phyloP scores from a whole-genome alignment of 1,284 basidiomycete species.

The Trametes versicolor region DNA sequence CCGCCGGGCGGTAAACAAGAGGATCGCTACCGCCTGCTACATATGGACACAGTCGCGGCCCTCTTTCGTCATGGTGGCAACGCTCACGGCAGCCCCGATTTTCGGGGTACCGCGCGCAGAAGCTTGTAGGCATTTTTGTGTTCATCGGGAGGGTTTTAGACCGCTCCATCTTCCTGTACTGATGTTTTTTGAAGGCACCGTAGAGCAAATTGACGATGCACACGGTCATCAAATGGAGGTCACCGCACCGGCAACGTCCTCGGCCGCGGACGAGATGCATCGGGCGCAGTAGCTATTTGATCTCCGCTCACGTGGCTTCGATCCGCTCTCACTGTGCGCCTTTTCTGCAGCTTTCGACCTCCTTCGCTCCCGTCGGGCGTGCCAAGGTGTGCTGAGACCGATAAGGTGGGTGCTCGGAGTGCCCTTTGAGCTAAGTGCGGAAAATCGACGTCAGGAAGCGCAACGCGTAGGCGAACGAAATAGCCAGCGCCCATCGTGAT shows the following conservation, averaged over 20 bases:
- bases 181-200: too few relatives aligned
- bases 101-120: neutral
- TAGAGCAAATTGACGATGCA: too few relatives aligned
- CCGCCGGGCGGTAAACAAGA: neutral
- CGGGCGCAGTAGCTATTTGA: constrained; percentile 9
- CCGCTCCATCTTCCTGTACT: too few relatives aligned
- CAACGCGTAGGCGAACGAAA: neutral
- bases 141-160: too few relatives aligned
- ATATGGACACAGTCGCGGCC: constrained; percentile 2
- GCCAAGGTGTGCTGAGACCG: neutral
- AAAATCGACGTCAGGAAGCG: neutral
- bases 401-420: neutral
- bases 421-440: neutral
- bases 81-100: constrained; percentile 2
- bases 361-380: neutral
- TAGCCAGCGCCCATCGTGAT: neutral
- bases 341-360: neutral
- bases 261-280: constrained; percentile 14
- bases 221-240: too few relatives aligned
- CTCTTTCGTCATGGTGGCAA: constrained; percentile 19
- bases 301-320: constrained; percentile 13
- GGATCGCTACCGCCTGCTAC: neutral
- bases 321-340: constrained; percentile 1
- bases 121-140: too few relatives aligned
- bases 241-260: neutral